Base-by-base conservation (phyloP, 139 green algal species). In the Chlorella ohadii region DNA sequence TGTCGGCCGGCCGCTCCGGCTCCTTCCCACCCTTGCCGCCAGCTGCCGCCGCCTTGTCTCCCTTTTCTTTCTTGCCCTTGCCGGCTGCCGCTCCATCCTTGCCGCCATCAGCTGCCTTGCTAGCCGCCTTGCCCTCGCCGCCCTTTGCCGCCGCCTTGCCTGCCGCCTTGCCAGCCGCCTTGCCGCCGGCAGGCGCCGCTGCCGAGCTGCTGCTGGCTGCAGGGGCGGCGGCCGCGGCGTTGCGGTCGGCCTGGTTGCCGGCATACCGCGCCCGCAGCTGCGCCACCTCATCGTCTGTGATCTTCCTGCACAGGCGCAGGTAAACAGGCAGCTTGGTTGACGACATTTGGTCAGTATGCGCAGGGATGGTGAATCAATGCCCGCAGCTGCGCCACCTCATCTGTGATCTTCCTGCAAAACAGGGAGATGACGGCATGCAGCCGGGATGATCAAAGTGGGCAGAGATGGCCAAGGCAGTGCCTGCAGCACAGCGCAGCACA, bases 211-310 rank as follows among this genome's bases (percentile, higher is more conserved):
- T 77, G 72, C 27, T 73, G 51, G 47, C 74, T 68, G 66, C 72
- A 33, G 73, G 23, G 1, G 36, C 33, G 33, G 71, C 59, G 36
- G 81, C 38, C 27, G 77, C 36, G 2, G 70, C 84, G 77, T 76
- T 55, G 51, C 86, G 76, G 39, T 85, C 87, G 19, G 72, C 79
- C 81, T 92, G 89, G 71, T 33, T 85, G 74, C 90, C 90, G 2
- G 84, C 81, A 41, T 78, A 93, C 33, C 76, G 77, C 27, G 51
- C 66, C 31, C 88, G 57, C 39, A 93, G 79, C 44, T 75, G 57
- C 33, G 71, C 88, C 47, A 87, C 87, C 72, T 91, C 77, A 19
- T 90, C 90, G 12, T 93, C 84, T 0, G 36, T 31, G 44, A 94
- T 93, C 66, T 90, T 90, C 6, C 78, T 83, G 76, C 76, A 81